Conservation (phyloP, 2,329 filamentous ascomycete species). For the Cryoendolithus antarcticus region DNA sequence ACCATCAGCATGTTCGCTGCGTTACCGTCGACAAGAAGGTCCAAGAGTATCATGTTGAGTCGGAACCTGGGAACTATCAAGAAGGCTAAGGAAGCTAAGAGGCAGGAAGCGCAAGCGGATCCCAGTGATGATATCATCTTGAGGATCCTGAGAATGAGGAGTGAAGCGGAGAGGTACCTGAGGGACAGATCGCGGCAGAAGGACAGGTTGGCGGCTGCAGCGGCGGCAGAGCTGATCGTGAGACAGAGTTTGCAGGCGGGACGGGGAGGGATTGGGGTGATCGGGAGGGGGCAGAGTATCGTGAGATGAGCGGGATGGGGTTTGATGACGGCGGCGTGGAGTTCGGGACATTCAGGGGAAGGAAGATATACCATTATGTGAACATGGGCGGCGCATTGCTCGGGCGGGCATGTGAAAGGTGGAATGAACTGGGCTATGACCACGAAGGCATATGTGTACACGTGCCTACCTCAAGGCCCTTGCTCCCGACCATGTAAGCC, state of each 20-base stretch:
- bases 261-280: conserved; percentile 6
- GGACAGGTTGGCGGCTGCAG: conserved; percentile 78
- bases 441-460: no score
- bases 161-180: conserved; percentile 76
- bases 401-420: no score
- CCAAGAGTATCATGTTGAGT: conserved; percentile 69
- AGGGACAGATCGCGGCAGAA: conserved; percentile 67
- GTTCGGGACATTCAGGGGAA: no score
- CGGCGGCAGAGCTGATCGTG: conserved; percentile 88
- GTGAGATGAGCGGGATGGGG: conserved; percentile 3
- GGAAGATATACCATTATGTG: no score
- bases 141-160: conserved; percentile 85
- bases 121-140: conserved; percentile 98
- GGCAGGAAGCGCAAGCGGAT: conserved; percentile 89
- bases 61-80: conserved; percentile 93
- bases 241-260: conserved; percentile 68
- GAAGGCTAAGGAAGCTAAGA: conserved; percentile 88
- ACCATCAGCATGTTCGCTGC: conserved; percentile 44
- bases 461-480: no score
- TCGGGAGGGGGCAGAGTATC: conserved; percentile 6
- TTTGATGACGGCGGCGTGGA: not conserved
- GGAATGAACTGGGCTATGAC: no score
- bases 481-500: no score
- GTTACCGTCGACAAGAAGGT: conserved; percentile 37
- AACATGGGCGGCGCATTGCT: no score